Base-by-base conservation (phyloP, 805 yeast species). In the Candida pseudoglaebosa region DNA sequence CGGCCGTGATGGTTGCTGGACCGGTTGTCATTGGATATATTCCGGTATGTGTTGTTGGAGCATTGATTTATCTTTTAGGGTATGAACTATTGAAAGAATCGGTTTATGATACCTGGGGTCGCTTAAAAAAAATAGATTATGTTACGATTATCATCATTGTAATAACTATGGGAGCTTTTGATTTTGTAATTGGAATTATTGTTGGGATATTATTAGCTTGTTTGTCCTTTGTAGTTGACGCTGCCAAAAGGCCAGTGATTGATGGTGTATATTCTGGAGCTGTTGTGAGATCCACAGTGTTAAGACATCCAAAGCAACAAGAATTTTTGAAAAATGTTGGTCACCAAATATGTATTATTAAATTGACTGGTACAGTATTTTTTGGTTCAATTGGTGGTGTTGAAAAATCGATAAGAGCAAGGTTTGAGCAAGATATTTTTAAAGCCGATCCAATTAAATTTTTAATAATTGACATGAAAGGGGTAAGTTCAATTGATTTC, bases 321-420 rank as follows among this genome's bases (percentile, higher is more conserved):
- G 85, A 82, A 46, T 91, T 91, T 50, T 65, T 93, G 52, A 73
- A 75, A 44, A 82, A 84, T 46, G 93, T 91, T 38, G 97, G 97
- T 3, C 80, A 84, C 50, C 98, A 93, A 61, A 87, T 90, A 20
- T 85, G 88, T 58, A 82, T 93, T 15, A 69, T 90, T 58, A 87
- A 90, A 59, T 64, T 93, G 32, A 85, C 88, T 48, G 96, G 97
- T 14, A 80, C 93, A 16, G 67, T 93, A 28, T 93, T 93, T 57
- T 93, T 93, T 61, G 99, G 99, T 1, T 88, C 97, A 0, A 90
- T 91, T 57, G 95, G 95, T 15, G 85, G 91, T 2, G 82, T 93
- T 34, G 99, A 93, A 61, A 73, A 76, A 30, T 75, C 77, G 37
- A 82, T 91, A 41, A 73, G 93, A 41, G 65, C 65, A 4, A 62